phyloP scores from a whole-genome alignment of 441 rosid species.

The Euphorbia schlechtendalii region DNA sequence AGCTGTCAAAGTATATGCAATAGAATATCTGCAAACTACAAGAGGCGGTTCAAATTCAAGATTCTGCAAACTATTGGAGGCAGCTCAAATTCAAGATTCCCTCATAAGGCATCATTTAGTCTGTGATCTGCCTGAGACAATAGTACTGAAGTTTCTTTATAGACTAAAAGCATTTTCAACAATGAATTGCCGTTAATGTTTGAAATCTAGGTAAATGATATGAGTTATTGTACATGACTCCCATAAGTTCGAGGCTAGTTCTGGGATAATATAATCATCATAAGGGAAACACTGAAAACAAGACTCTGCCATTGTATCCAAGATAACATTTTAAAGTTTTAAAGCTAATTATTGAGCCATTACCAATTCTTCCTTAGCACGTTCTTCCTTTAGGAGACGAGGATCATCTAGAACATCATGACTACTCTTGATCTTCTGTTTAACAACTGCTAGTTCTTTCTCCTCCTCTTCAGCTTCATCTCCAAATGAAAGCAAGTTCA shows the following conservation, averaged over 20 bases:
- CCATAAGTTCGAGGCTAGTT: not conserved
- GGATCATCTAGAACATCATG: slow-evolving; percentile 95
- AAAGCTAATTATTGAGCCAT: slow-evolving; percentile 13
- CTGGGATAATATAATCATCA: slow-evolving; percentile 7
- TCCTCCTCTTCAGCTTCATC: slow-evolving; percentile 99
- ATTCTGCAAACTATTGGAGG: not conserved
- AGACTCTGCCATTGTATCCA: slow-evolving; percentile 26
- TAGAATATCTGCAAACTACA: not conserved
- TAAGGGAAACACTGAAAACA: slow-evolving; percentile 4
- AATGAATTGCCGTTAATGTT: not conserved
- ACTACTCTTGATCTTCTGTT: slow-evolving; percentile 84
- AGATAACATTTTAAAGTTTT: not conserved
- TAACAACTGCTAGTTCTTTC: slow-evolving; percentile 58
- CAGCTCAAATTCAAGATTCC: not conserved
- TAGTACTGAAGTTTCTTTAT: not conserved
- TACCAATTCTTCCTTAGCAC: slow-evolving; percentile 45
- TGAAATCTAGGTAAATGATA: not conserved
- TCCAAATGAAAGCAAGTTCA: slow-evolving; percentile 88
- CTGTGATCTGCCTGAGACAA: not conserved
- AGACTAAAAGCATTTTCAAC: not conserved
- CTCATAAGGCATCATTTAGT: no score
- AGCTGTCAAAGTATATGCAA: not conserved
- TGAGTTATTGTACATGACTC: not conserved
- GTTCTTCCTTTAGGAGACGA: slow-evolving; percentile 64
- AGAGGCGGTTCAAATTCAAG: no score